Evolutionary conservation across 208 protist genomes (phyloP), one percentile per base, ranked within the genome.

Genomic region (Polymyxa betae): DNA sequence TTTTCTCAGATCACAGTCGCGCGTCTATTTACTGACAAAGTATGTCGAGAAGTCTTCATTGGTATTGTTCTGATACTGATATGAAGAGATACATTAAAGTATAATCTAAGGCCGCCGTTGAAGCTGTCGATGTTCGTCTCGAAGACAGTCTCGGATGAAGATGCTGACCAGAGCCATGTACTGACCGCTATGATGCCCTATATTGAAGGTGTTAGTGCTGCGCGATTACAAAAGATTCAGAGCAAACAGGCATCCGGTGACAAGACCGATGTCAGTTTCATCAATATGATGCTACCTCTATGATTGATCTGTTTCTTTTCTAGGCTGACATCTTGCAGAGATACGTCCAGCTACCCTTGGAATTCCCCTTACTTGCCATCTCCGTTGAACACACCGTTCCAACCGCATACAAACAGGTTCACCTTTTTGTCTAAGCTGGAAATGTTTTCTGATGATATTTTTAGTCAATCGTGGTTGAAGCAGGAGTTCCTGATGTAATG

Each of bases 381-480:
- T 5, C 72, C n/a, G 5, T 82, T 35, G 72, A 82, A 43, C 72
- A 82, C 35, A 82, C 72, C 40, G 72, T 82, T 82, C 72, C 72
- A 5, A n/a, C 5, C 16, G n/a, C n/a, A 43, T 82, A 43, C n/a
- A 35, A n/a, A 35, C 72, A 82, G 40, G 72, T 43, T 5, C 24
- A 24, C 5, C 24, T 29, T 29, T 60, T 60, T 60, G 49, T n/a
- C n/a, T n/a, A n/a, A n/a, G n/a, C 49, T 60, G 49, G 12, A 60
- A 60, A 60, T 60, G 5, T 60, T 60, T 60, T 60, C 49, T 60
- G 12, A 60, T 60, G 12, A 60, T 60, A 29, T 60, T 29, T 29
- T 60, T 60, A 60, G 49, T 5, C 49, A 60, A 60, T 60, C 49
- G 49, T 60, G 24, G 49, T 60, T 60, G 49, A 60, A 60, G 49